Evolutionary conservation across 345 rosid species (phyloP).

Genomic region (Aegle marmelos): DNA sequence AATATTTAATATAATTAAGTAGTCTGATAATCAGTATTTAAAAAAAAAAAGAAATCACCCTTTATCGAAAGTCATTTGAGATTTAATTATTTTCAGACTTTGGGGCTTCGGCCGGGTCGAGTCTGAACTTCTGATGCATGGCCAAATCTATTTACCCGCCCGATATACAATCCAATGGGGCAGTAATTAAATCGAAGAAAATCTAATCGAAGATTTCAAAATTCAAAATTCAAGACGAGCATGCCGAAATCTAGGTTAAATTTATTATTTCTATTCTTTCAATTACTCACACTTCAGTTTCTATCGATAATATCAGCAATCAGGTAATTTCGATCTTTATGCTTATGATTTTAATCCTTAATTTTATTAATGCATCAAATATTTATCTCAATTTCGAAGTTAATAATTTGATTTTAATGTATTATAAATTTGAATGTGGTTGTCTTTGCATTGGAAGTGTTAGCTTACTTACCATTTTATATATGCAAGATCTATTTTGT

Average conservation of each 20-base stretch:
- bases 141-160: too few relatives aligned
- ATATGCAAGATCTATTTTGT: not conserved
- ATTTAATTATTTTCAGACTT: too few relatives aligned
- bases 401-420: not conserved
- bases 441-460: not conserved
- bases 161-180: too few relatives aligned
- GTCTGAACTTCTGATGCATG: too few relatives aligned
- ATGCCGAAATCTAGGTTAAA: constrained; percentile 42
- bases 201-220: not conserved
- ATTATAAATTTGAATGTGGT: not conserved
- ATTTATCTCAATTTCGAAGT: too few relatives aligned
- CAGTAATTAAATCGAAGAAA: not conserved
- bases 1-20: too few relatives aligned
- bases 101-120: too few relatives aligned
- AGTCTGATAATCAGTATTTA: too few relatives aligned
- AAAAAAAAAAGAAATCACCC: too few relatives aligned
- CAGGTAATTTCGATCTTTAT: constrained; percentile 33
- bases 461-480: not conserved
- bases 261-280: constrained; percentile 28
- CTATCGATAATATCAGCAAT: constrained; percentile 36
- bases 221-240: constrained; percentile 6
- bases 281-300: constrained; percentile 30
- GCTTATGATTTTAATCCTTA: not conserved
- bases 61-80: too few relatives aligned
- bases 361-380: not conserved